Conservation (phyloP, 805 yeast species). For the Cyberlindnera japonica region DNA sequence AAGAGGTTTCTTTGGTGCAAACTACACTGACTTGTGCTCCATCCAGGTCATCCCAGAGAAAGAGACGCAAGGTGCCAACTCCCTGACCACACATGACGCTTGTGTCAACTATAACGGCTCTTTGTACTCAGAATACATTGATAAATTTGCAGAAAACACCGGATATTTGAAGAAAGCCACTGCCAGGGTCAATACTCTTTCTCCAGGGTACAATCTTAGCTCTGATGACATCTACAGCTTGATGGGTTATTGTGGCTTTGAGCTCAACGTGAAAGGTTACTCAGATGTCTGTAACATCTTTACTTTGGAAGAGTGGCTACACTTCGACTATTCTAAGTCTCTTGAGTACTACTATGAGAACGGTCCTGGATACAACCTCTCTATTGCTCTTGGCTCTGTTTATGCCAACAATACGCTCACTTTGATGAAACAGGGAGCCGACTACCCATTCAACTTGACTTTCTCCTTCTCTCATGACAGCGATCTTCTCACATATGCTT, state of each 20-base stretch:
- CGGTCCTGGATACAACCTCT: slow-evolving; percentile 60
- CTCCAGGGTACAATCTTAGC: slow-evolving; percentile 53
- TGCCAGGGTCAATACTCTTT: slow-evolving; percentile 49
- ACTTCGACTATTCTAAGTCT: slow-evolving; percentile 58
- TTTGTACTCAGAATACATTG: slow-evolving; percentile 16
- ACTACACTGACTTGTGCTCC: slow-evolving; percentile 31
- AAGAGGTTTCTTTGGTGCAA: slow-evolving; percentile 46
- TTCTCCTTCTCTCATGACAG: slow-evolving; percentile 76
- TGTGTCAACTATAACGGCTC: slow-evolving; percentile 37
- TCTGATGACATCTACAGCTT: slow-evolving; percentile 48
- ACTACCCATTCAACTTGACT: slow-evolving; percentile 54
- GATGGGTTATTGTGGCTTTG: slow-evolving; percentile 70
- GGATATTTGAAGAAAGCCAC: slow-evolving; percentile 51
- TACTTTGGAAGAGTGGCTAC: slow-evolving; percentile 63
- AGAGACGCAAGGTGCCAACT: slow-evolving; percentile 43
- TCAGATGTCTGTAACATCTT: slow-evolving; percentile 67
- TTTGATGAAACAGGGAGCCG: slow-evolving; percentile 44
- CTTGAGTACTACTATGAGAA: slow-evolving; percentile 54
- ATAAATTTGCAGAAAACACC: slow-evolving; percentile 18
- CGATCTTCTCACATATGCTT: slow-evolving; percentile 54
- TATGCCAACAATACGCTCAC: slow-evolving; percentile 49
- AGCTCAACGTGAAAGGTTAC: slow-evolving; percentile 62
- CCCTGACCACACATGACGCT: slow-evolving; percentile 44
- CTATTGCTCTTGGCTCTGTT: slow-evolving; percentile 58
- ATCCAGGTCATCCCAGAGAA: slow-evolving; percentile 39